These are phyloP conservation scores for Populus pruinosa DNA, from an alignment of 345 rosid genomes.

Conservation along the genomic window DNA sequence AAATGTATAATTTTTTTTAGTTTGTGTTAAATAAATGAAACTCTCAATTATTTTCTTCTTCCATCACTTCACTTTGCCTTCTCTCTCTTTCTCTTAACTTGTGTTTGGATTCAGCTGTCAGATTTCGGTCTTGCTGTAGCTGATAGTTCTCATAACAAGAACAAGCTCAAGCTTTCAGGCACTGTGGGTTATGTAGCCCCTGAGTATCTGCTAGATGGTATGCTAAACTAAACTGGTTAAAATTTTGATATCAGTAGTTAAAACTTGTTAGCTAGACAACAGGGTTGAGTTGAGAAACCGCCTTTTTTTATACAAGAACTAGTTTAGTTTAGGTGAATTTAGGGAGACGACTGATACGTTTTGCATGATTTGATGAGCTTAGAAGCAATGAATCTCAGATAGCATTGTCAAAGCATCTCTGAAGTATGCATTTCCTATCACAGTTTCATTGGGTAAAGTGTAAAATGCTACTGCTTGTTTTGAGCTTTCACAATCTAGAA, in stretches of 20 bases:
- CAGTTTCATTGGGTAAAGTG: background rate
- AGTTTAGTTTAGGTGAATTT: background rate
- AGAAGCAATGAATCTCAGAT: background rate
- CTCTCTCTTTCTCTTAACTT: background rate
- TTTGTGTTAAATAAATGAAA: background rate
- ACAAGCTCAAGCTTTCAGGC: slow-evolving; percentile 83
- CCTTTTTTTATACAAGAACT: background rate
- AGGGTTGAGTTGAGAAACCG: background rate
- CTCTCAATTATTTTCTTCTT: background rate
- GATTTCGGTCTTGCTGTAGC: slow-evolving; percentile 96
- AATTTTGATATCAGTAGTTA: background rate
- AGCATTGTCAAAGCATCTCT: background rate
- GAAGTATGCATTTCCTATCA: background rate
- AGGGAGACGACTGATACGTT: background rate
- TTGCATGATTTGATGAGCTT: background rate
- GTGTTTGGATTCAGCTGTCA: slow-evolving; percentile 58
- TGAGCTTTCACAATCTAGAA: background rate
- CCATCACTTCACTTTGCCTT: background rate
- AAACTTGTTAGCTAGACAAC: background rate
- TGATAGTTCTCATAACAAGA: slow-evolving; percentile 59
- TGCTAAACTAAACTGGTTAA: slow-evolving; percentile 6
- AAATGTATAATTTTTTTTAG: slow-evolving; percentile 1
- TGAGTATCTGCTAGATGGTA: slow-evolving; percentile 89
- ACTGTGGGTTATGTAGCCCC: slow-evolving; percentile 97
- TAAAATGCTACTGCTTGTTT: background rate